Percentiles rank a stretch among this genome's conserved stretches.
Evolutionary conservation across 805 yeast genomes (phyloP).

Genomic region (Saccharomycopsis sp.): DNA sequence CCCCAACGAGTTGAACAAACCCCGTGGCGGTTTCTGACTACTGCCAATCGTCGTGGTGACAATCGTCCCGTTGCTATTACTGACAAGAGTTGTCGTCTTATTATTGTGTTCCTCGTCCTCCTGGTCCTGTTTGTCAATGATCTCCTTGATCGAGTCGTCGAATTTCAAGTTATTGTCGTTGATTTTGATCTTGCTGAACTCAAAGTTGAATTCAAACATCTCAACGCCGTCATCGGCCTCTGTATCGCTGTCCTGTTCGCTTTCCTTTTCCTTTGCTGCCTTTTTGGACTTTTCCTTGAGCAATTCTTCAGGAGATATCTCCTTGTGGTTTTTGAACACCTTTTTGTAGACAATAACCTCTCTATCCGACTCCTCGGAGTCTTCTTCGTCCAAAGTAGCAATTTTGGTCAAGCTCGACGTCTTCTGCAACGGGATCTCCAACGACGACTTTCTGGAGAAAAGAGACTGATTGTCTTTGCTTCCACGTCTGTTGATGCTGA

Average conservation of each 20-base stretch:
- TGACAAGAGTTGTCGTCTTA: slow-evolving; percentile 16
- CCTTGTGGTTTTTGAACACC: slow-evolving; percentile 12
- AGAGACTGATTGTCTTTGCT: background rate
- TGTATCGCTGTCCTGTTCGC: background rate
- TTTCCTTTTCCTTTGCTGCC: background rate
- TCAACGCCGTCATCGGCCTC: slow-evolving; percentile 15
- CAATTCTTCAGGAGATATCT: slow-evolving; percentile 6
- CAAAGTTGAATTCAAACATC: slow-evolving; percentile 18
- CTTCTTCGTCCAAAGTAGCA: slow-evolving; percentile 10
- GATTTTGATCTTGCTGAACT: slow-evolving; percentile 18
- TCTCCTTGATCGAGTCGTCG: slow-evolving; percentile 11
- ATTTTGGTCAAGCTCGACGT: background rate
- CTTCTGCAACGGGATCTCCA: background rate
- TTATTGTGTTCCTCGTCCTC: slow-evolving; percentile 4
- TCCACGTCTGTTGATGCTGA: slow-evolving; percentile 12
- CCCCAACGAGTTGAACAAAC: background rate
- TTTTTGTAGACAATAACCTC: slow-evolving; percentile 19
- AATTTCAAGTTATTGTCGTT: slow-evolving; percentile 16
- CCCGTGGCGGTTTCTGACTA: slow-evolving; percentile 6
- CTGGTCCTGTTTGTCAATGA: slow-evolving; percentile 7
- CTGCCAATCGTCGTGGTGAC: slow-evolving; percentile 15
- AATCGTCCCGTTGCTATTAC: slow-evolving; percentile 17
- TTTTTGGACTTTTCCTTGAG: slow-evolving; percentile 1
- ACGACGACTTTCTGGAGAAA: background rate
- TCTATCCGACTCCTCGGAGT: slow-evolving; percentile 6